Conservation (phyloP, 495 filamentous ascomycete species). For the Neurospora intermedia region DNA sequence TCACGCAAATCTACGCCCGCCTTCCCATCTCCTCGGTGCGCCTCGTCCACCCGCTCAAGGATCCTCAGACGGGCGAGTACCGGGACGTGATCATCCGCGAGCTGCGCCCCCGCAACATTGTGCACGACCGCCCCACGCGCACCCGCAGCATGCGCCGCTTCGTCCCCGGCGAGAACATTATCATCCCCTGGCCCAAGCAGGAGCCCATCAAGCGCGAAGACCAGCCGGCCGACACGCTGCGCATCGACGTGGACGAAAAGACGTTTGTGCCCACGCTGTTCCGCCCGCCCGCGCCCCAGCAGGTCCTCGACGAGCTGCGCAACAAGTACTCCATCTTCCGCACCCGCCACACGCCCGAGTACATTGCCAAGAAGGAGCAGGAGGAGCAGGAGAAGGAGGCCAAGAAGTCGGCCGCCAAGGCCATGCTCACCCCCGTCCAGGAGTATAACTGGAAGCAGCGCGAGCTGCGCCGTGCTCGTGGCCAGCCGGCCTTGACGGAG, state of each 20-base stretch:
- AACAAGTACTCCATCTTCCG: conserved; percentile 78
- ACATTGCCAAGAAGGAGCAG: conserved; percentile 49
- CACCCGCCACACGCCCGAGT: conserved; percentile 63
- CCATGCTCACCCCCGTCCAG: conserved; percentile 45
- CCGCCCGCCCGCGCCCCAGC: conserved; percentile 63
- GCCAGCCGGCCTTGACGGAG: conserved; percentile 40
- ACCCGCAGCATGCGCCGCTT: conserved; percentile 36
- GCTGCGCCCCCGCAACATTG: conserved; percentile 36
- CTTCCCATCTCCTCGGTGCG: conserved; percentile 61
- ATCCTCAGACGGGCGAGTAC: conserved; percentile 49
- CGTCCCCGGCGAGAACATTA: conserved; percentile 49
- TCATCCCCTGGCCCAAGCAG: conserved; percentile 63
- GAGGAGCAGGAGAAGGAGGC: conserved; percentile 51
- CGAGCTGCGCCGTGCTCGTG: conserved; percentile 31
- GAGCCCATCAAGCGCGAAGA: conserved; percentile 40
- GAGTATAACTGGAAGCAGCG: conserved; percentile 37
- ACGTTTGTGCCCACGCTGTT: conserved; percentile 70
- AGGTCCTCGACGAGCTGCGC: conserved; percentile 77
- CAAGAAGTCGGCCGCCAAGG: conserved; percentile 38
- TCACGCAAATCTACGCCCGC: conserved; percentile 36
- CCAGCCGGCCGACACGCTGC: conserved; percentile 55
- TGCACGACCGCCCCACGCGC: conserved; percentile 35
- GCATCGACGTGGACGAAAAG: conserved; percentile 59
- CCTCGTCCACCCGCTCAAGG: conserved; percentile 64
- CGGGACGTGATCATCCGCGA: conserved; percentile 68